Base-by-base conservation (phyloP, 495 filamentous ascomycete genomes). In the Penicillium waksmanii region DNA sequence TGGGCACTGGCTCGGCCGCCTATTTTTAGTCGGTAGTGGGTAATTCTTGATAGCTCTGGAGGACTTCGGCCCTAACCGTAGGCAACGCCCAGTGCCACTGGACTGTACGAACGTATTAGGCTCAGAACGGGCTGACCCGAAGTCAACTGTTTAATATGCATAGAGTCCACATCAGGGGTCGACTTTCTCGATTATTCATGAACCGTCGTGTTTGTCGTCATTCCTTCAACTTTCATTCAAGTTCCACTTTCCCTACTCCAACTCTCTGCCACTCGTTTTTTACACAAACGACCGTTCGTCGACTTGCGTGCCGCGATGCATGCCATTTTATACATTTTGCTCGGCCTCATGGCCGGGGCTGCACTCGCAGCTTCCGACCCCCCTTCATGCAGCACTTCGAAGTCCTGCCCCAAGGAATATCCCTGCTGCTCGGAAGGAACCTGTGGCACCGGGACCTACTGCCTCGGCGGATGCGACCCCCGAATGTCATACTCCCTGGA, bases 401-500 rank as follows among this genome's bases (percentile, higher is more conserved):
- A 83, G 51, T 84, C 84, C 47, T 98, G 95, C 74, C 92, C 92
- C 3, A 67, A 84, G 55, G 76, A 82, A 51, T 80, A 85, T 47
- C 94, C 94, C 10, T 98, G 94, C 82, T 97, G 95, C 74, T 97
- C 93, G 52, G 88, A 98, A 76, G 91, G 91, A 61, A 82, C 95
- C 77, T 98, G 95, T 69, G 87, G 93, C 78, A 88, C 91, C 36
- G 95, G 95, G 64, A 96, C 92, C 49, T 98, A 89, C 82, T 98
- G 95, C 65, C 86, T 98, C 19, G 96, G 96, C 55, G 95, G 95
- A 57, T 98, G 95, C 78, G 94, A 98, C 71, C 89, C 90, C 34
- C 84, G 84, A 57, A 85, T 84, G 72, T 97, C 94, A 31, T 87
- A 84, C 76, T 82, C 83, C 6, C 79, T 97, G 65, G 85, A 94